phyloP scores from a whole-genome alignment of 306 rosid genomes.

The Acacia melanoxylon region DNA sequence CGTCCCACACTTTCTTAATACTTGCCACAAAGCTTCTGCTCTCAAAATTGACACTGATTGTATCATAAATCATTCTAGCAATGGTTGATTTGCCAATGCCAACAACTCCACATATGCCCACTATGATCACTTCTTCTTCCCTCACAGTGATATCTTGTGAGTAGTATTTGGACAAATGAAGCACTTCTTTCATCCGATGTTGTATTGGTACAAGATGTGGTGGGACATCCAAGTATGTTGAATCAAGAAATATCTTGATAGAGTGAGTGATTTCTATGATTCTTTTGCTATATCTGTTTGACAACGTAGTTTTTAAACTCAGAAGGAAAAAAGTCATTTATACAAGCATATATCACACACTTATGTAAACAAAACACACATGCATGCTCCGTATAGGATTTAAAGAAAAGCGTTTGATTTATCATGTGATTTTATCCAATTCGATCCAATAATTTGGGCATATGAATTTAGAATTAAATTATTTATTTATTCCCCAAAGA shows the following conservation, averaged over 20 bases:
- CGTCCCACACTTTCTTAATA: neutral
- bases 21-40: neutral
- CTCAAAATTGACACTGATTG: neutral
- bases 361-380: too few species aligned
- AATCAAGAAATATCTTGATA: neutral
- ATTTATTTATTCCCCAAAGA: too few species aligned
- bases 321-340: too few species aligned
- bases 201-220: neutral
- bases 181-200: neutral
- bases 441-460: too few species aligned
- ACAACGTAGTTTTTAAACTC: neutral
- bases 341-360: neutral
- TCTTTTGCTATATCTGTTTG: neutral
- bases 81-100: neutral
- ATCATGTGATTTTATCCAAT: too few species aligned
- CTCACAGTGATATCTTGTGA: neutral
- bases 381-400: too few species aligned
- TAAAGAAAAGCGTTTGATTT: too few species aligned
- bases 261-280: neutral
- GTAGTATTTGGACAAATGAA: slow-evolving; percentile 1
- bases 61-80: neutral
- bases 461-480: too few species aligned
- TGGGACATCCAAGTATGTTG: neutral
- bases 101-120: neutral
- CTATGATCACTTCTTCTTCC: neutral